Conservation (phyloP, 441 rosid species). For the Viola pubescens region DNA sequence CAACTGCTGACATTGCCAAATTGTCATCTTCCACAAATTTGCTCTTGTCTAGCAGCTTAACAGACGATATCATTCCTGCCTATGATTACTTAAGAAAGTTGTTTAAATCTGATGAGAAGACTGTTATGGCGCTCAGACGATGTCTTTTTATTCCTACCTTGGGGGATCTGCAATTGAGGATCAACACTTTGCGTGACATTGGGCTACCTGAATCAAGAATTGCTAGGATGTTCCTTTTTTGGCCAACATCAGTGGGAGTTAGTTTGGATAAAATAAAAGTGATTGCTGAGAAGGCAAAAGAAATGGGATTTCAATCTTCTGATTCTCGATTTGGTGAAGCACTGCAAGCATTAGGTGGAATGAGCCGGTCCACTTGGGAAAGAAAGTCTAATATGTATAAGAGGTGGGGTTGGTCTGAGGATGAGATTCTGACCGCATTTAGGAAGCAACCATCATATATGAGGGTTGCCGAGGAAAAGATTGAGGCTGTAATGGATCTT, state of each 20-base stretch:
- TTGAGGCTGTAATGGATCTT: constrained; percentile 15
- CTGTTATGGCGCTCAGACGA: constrained; percentile 4
- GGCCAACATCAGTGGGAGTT: background rate
- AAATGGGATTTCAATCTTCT: constrained; percentile 2
- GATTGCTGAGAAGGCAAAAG: constrained; percentile 7
- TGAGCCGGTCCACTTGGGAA: constrained; percentile 1
- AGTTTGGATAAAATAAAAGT: constrained; percentile 6
- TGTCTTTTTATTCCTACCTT: background rate
- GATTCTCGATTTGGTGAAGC: background rate
- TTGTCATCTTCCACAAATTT: constrained; percentile 2
- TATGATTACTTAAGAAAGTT: constrained; percentile 14
- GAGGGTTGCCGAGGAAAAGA: constrained; percentile 15
- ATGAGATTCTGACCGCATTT: constrained; percentile 19
- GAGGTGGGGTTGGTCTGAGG: constrained; percentile 29
- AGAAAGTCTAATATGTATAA: constrained; percentile 8
- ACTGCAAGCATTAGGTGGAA: background rate
- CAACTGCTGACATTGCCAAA: constrained; percentile 18
- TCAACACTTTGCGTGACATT: constrained; percentile 13
- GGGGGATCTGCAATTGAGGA: constrained; percentile 1
- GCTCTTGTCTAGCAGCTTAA: constrained; percentile 21
- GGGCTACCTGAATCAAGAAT: constrained; percentile 22
- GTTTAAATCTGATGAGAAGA: constrained; percentile 14
- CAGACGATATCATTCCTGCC: constrained; percentile 17
- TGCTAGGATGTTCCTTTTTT: background rate
- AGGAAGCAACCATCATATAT: constrained; percentile 19